Evolutionary conservation across 331 rosid species (phyloP).

Genomic region (Dryas integrifolia): DNA sequence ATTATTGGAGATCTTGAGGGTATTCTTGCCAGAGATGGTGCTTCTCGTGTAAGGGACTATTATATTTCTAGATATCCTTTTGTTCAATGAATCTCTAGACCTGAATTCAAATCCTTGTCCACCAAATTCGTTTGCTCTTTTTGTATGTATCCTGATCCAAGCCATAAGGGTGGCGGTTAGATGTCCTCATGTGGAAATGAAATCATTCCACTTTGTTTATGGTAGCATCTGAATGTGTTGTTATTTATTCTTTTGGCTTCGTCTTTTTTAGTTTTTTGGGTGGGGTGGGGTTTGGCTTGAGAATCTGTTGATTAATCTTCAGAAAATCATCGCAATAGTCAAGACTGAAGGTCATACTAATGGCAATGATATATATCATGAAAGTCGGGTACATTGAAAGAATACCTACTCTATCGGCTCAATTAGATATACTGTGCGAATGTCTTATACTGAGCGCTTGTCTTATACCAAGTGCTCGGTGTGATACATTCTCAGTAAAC

Average conservation of each 20-base stretch:
- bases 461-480: too few species aligned
- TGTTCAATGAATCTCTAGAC: conserved; percentile 46
- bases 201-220: conserved; percentile 39
- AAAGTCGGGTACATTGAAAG: not conserved
- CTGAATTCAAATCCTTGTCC: conserved; percentile 34
- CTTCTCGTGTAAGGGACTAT: conserved; percentile 71
- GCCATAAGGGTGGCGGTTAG: conserved; percentile 49
- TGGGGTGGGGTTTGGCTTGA: too few species aligned
- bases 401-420: too few species aligned
- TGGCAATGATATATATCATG: not conserved
- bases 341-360: not conserved
- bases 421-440: too few species aligned
- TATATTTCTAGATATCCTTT: conserved; percentile 71
- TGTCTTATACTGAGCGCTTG: too few species aligned
- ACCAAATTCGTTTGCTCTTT: conserved; percentile 26
- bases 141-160: conserved; percentile 44
- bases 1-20: conserved; percentile 91
- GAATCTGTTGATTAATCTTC: not conserved
- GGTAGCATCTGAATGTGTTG: conserved; percentile 34
- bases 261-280: too few species aligned
- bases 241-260: not conserved
- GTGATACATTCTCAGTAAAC: too few species aligned
- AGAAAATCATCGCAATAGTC: not conserved
- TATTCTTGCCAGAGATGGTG: conserved; percentile 75
- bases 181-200: conserved; percentile 39